Percentiles rank a stretch among this genome's conserved stretches.
phyloP scores from a whole-genome alignment of 495 filamentous ascomycete species.

The Lophiotrema nucula region DNA sequence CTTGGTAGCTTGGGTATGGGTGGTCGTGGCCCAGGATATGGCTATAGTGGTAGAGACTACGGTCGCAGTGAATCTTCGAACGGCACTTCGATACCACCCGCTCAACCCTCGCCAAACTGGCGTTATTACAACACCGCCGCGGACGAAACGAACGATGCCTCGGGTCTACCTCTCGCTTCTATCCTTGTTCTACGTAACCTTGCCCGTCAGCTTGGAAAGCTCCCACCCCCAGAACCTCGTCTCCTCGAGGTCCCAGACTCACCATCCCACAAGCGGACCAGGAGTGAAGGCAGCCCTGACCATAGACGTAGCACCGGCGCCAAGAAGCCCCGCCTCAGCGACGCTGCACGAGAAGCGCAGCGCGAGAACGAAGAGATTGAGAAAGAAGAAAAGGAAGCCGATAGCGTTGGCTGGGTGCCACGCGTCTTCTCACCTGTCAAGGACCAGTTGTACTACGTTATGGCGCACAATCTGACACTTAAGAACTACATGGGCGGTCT shows the following conservation, averaged over 20 bases:
- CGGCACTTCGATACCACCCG: conserved; percentile 41
- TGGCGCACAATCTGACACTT: conserved; percentile 50
- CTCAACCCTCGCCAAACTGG: conserved; percentile 47
- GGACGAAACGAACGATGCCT: conserved; percentile 80
- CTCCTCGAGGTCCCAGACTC: conserved; percentile 13
- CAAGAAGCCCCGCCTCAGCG: conserved; percentile 44
- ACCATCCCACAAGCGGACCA: conserved; percentile 14
- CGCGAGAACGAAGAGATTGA: conserved; percentile 41
- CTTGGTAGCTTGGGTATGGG: conserved; percentile 25
- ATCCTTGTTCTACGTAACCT: conserved; percentile 87
- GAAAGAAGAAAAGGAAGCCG: conserved; percentile 24
- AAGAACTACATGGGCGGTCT: conserved; percentile 48
- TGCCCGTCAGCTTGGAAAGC: conserved; percentile 47
- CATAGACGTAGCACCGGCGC: conserved; percentile 16
- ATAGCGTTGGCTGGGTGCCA: conserved; percentile 54
- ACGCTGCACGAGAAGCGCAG: conserved; percentile 54
- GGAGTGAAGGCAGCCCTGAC: conserved; percentile 13
- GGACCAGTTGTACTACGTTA: conserved; percentile 46
- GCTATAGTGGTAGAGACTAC: conserved; percentile 34
- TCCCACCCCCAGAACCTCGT: conserved; percentile 17
- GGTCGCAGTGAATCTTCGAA: background rate
- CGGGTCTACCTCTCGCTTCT: conserved; percentile 80
- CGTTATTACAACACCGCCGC: conserved; percentile 62
- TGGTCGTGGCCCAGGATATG: conserved; percentile 1
- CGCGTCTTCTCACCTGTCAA: conserved; percentile 44